Base-by-base conservation (phyloP, 441 rosid genomes). In the Aquilaria agallochum region DNA sequence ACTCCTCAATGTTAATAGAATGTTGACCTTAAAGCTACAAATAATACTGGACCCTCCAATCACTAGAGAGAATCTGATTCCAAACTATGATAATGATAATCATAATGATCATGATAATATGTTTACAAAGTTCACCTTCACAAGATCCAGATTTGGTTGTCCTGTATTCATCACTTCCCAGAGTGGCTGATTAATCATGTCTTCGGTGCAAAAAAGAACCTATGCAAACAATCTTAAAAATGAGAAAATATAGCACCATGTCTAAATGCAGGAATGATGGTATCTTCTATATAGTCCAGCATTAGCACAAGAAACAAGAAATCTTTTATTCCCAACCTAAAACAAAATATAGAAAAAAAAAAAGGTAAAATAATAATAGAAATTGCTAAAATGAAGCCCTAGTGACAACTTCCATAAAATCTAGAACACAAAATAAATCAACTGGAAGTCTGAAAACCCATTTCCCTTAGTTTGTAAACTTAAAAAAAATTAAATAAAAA, bases 121-220 rank as follows among this genome's bases (percentile, higher is more conserved):
- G 20, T 40, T 4, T 11, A 4, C 49, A 50, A 63, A 68, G 49
- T 50, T 12, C 66, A 89, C 96, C 87, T 89, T 72, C 70, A 87
- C 73, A 52, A 63, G 64, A 68, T 72, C 79, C 67, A 86, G 59
- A 69, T 84, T 80, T 52, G 87, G 76, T 73, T 92, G 98, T 67
- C 60, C 86, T 50, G 85, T 85, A 75, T 84, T 72, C 59, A 92
- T 76, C 58, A 89, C 95, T 67, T 92, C 82, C 93, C 90, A 84
- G 36, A 92, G 83, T 40, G 96, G 76, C 60, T 72, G 68, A n/a
- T 63, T 51, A 69, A 92, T 80, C 96, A 90, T 88, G 62, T 78
- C 85, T 58, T 87, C 90, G 1, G 96, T 88, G 64, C 96, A 90
- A 36, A 75, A 78, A 59, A 83, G 64, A 62, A 92, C 63, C 98